Base-by-base conservation (phyloP, 768 basidiomycete species). In the Naganishia vaughanmartiniae region DNA sequence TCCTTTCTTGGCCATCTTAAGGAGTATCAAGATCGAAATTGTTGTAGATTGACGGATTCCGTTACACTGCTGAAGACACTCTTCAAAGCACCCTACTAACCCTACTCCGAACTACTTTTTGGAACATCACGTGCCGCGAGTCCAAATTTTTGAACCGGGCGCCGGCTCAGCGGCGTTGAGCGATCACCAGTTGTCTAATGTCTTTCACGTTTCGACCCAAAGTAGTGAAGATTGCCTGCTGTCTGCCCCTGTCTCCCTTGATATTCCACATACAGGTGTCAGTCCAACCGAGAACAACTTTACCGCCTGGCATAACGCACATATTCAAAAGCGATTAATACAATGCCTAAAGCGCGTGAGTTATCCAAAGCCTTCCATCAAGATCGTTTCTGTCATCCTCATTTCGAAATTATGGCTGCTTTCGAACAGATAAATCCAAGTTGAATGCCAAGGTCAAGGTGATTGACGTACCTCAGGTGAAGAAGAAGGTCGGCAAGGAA, bases 401-500 rank as follows among this genome's bases (percentile, higher is more conserved):
- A 51, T 14, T 7, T 21, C 3, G 57, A 56, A 24, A 6, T 12
- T 5, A 10, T 45, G 31, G 9, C 21, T 28, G n/a, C 36, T n/a
- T 42, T 51, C 19, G 24, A 19, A n/a, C 48, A 66, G 57, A 69
- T 46, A 65, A 67, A 69, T 28, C 42, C 57, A 53, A 51, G 31
- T 58, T 65, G 39, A 70, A 70, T 39, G 42, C 42, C 28, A 69
- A 69, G 57, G 36, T 31, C 26, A 69, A 69, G 48, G 56, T 57
- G 28, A 69, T 69, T 30, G 68, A 69, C 34, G 68, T 69, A 31
- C 67, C 66, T 36, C 71, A 42, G 42, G 66, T 39, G 24, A 21
- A 34, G 46, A 53, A 76, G 57, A 75, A 76, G 65, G 76, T 76
- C 71, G 56, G 69, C 54, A 92, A 90, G 78, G 93, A 95, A 79